These are phyloP conservation scores for Theobroma cacao DNA, from an alignment of 345 rosid species.

Conservation along the genomic window DNA sequence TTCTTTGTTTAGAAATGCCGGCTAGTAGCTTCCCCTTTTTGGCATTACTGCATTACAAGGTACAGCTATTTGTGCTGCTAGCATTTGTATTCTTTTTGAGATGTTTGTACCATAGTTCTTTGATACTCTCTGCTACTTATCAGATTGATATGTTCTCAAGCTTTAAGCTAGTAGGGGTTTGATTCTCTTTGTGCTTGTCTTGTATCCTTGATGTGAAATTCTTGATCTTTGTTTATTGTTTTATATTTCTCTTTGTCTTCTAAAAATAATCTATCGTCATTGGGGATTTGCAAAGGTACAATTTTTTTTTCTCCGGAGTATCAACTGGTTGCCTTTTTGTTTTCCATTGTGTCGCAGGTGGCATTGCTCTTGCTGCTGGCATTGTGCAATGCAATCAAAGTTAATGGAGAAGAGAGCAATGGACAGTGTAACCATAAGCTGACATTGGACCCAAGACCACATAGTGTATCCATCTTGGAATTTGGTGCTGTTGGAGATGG, in stretches of 20 bases:
- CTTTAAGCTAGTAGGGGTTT: background rate
- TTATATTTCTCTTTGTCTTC: slow-evolving; percentile 1
- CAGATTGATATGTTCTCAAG: background rate
- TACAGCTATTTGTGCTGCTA: background rate
- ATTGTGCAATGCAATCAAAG: slow-evolving; percentile 45
- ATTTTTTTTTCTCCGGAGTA: background rate
- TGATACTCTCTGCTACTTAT: background rate
- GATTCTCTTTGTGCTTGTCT: background rate
- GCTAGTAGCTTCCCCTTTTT: background rate
- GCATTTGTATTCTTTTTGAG: background rate
- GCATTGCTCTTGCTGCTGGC: slow-evolving; percentile 87
- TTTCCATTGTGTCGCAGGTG: slow-evolving; percentile 36
- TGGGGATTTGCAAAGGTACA: background rate
- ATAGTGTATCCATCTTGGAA: slow-evolving; percentile 83
- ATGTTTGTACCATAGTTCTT: background rate
- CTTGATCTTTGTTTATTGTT: background rate
- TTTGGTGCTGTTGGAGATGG: slow-evolving; percentile 97
- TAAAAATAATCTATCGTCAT: slow-evolving; percentile 14
- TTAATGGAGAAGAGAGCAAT: slow-evolving; percentile 34
- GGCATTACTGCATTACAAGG: background rate
- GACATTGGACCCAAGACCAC: slow-evolving; percentile 70
- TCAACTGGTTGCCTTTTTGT: background rate
- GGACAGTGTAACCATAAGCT: slow-evolving; percentile 46
- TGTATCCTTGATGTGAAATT: slow-evolving; percentile 3
- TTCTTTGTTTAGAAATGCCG: background rate